Conservation (phyloP, 2,329 filamentous ascomycete species). For the Setomelanomma holmii region DNA sequence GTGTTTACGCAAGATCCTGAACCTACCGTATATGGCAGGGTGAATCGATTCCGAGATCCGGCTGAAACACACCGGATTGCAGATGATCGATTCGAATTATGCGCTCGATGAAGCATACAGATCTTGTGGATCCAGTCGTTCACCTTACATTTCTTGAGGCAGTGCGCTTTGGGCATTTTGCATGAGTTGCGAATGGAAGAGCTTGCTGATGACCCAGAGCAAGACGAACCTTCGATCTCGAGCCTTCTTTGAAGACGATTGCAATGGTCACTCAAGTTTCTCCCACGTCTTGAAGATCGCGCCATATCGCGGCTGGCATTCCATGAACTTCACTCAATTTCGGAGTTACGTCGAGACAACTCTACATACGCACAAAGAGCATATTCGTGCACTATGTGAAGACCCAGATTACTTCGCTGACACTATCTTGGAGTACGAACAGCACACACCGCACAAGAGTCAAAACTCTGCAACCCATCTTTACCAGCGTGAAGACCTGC, state of each 20-base stretch:
- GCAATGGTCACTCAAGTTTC: no score
- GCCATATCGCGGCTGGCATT: not conserved
- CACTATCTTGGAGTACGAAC: not conserved
- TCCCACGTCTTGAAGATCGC: no score
- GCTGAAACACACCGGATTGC: conserved; percentile 3
- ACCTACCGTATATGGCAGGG: no score
- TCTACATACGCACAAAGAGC: conserved; percentile 3
- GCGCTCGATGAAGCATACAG: not conserved
- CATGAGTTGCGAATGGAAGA: no score
- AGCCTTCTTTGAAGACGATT: no score
- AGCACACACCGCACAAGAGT: not conserved
- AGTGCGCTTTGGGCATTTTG: no score
- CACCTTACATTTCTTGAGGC: not conserved
- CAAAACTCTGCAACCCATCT: not conserved
- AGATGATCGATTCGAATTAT: not conserved
- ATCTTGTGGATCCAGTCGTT: conserved; percentile 2
- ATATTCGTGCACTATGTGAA: conserved; percentile 11
- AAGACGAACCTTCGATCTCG: no score
- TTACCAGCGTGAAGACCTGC: not conserved
- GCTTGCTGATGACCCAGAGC: no score
- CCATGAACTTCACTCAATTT: not conserved
- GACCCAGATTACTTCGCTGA: conserved; percentile 14
- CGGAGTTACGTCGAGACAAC: not conserved
- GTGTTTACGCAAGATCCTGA: no score
- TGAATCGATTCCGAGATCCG: no score